Conservation (phyloP, 1,284 basidiomycete genomes). For the Schizophyllum amplum region DNA sequence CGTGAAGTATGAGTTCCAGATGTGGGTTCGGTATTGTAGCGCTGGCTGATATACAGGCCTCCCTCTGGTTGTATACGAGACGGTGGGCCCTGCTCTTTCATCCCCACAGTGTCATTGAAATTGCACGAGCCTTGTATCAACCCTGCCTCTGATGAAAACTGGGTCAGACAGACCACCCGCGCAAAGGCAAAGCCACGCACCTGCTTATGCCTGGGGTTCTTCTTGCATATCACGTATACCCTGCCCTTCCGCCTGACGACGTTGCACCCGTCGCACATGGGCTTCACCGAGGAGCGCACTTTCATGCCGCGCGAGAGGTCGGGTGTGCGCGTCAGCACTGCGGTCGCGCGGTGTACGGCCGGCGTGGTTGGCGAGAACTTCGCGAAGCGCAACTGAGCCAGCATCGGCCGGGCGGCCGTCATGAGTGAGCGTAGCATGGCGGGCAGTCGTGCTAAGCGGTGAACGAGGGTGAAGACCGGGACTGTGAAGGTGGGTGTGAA, state of each 20-base stretch:
- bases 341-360: slow-evolving; percentile 22
- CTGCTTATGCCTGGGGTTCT: slow-evolving; percentile 98
- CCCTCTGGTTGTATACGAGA: no score
- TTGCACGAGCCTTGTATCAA: no score
- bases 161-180: slow-evolving; percentile 4
- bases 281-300: slow-evolving; percentile 90
- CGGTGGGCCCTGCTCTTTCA: no score
- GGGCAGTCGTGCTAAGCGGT: slow-evolving; percentile 4
- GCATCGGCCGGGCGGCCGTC: slow-evolving; percentile 48
- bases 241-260: slow-evolving; percentile 85
- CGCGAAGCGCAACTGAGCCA: slow-evolving; percentile 38
- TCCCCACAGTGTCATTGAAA: no score
- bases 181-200: slow-evolving; percentile 38
- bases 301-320: slow-evolving; percentile 80
- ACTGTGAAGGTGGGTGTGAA: no score
- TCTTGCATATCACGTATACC: slow-evolving; percentile 89
- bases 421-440: slow-evolving; percentile 62
- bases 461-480: not conserved
- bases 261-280: slow-evolving; percentile 86
- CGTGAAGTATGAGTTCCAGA: slow-evolving; percentile 82
- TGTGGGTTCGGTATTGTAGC: slow-evolving; percentile 61
- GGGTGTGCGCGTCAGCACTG: slow-evolving; percentile 21
- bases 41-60: not conserved
- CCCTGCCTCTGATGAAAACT: slow-evolving; percentile 52
- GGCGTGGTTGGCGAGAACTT: not conserved